Base-by-base conservation (phyloP, 2,329 filamentous ascomycete genomes). In the Chaetomiaceae sp. region DNA sequence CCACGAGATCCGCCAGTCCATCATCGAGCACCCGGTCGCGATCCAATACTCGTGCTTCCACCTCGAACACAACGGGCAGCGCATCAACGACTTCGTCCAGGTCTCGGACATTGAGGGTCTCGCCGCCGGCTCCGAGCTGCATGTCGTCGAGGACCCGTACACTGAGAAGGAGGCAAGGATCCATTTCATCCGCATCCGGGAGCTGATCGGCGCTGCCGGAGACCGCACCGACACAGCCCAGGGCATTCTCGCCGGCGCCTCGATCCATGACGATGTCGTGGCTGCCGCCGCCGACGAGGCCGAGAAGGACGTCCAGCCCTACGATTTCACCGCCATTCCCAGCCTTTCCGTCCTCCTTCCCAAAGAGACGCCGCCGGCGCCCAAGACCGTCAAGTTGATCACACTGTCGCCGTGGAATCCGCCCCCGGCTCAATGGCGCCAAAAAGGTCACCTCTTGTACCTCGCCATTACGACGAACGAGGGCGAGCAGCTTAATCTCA, bases 11-110 rank as follows among this genome's bases (percentile, higher is more conserved):
- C 88, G 93, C 60, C 93, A 97, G 72, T 92, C 91, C 56, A 87
- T 99, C 67, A 90, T 96, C 72, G 93, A 99, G 71, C 79, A 90
- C 44, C 93, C 93, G 5, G 79, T 86, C 54, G 95, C 92, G 45
- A 93, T 96, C 73, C 90, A 95, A 70, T 96, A 96, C 75, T 95
- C 93, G 47, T 99, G 93, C 77, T 99, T 99, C 75, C 93, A 99
- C 72, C 83, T 99, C 63, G 91, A 97, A 73, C 85, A 91, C 73
- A 85, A 88, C 53, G 89, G 89, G 60, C 76, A 87, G 70, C 86
- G 87, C 58, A 86, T 99, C 77, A 97, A 97, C 69, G 93, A 99
- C 70, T 97, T 93, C 63, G 81, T 95, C 53, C 86, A 95, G 67
- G 80, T 99, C 55, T 90, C 89, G 48, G 92, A 99, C 66, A 87